Conservation (phyloP, 331 rosid species). For the Malus hybrid region DNA sequence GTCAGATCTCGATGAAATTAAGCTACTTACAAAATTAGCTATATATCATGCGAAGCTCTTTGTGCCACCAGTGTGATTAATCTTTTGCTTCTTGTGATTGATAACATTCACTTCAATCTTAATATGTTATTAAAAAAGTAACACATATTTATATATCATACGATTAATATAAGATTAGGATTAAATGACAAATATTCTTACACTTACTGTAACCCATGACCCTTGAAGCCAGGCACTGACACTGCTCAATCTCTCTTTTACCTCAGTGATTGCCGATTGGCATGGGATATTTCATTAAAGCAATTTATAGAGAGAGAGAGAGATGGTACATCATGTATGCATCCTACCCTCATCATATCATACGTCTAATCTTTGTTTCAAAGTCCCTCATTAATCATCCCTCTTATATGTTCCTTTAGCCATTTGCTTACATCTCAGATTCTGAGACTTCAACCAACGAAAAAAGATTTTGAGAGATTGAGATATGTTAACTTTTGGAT, state of each 20-base stretch:
- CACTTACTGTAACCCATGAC: neutral
- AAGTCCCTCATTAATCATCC: neutral
- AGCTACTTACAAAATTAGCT: too few relatives aligned
- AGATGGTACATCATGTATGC: neutral
- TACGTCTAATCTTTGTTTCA: neutral
- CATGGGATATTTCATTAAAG: slow-evolving; percentile 29
- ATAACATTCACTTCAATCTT: too few relatives aligned
- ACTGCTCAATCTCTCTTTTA: neutral
- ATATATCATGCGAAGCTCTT: too few relatives aligned
- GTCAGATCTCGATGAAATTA: too few relatives aligned
- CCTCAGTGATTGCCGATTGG: neutral
- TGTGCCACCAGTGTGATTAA: too few relatives aligned
- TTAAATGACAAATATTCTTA: too few relatives aligned
- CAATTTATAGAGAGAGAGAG: neutral
- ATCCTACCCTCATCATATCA: neutral
- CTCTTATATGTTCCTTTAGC: slow-evolving; percentile 36
- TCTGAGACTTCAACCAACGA: neutral
- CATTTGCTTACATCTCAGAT: neutral
- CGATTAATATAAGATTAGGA: too few relatives aligned
- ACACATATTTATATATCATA: too few relatives aligned
- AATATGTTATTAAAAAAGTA: too few relatives aligned
- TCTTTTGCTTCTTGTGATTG: too few relatives aligned
- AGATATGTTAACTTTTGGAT: too few relatives aligned
- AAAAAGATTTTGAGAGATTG: too few relatives aligned
- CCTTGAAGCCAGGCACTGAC: neutral